These are phyloP conservation scores for Priceomyces medius DNA, from an alignment of 805 yeast species.

Conservation along the genomic window DNA sequence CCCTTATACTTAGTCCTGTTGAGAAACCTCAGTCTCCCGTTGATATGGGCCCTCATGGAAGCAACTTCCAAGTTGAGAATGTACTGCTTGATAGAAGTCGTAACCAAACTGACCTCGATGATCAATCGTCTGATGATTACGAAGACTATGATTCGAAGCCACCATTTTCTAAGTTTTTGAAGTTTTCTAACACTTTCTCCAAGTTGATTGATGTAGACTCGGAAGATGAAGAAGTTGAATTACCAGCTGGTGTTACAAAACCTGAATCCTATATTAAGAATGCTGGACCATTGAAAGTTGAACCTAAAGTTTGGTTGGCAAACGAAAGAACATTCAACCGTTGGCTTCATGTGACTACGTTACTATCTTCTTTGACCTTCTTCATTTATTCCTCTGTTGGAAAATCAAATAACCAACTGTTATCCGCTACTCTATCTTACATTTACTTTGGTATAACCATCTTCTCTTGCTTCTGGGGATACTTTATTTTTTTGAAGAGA, in stretches of 20 bases:
- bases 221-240: slow-evolving; percentile 75
- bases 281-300: slow-evolving; percentile 89
- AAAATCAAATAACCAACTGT: slow-evolving; percentile 57
- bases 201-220: slow-evolving; percentile 66
- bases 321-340: slow-evolving; percentile 95
- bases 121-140: slow-evolving; percentile 32
- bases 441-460: slow-evolving; percentile 77
- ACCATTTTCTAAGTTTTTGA: slow-evolving; percentile 19
- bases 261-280: slow-evolving; percentile 80
- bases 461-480: slow-evolving; percentile 89
- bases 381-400: slow-evolving; percentile 75
- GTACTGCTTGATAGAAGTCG: neutral
- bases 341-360: slow-evolving; percentile 88
- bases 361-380: slow-evolving; percentile 82
- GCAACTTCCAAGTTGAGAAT: neutral
- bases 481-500: slow-evolving; percentile 69
- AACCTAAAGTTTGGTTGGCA: slow-evolving; percentile 98
- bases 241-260: slow-evolving; percentile 87
- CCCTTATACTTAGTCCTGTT: slow-evolving; percentile 9
- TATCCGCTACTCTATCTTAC: slow-evolving; percentile 74
- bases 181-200: slow-evolving; percentile 27
- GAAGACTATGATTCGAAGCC: slow-evolving; percentile 33
- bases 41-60: neutral
- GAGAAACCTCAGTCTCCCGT: neutral
- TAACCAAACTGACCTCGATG: slow-evolving; percentile 25